Base-by-base conservation (phyloP, 345 rosid genomes). In the Euphorbia peplus region DNA sequence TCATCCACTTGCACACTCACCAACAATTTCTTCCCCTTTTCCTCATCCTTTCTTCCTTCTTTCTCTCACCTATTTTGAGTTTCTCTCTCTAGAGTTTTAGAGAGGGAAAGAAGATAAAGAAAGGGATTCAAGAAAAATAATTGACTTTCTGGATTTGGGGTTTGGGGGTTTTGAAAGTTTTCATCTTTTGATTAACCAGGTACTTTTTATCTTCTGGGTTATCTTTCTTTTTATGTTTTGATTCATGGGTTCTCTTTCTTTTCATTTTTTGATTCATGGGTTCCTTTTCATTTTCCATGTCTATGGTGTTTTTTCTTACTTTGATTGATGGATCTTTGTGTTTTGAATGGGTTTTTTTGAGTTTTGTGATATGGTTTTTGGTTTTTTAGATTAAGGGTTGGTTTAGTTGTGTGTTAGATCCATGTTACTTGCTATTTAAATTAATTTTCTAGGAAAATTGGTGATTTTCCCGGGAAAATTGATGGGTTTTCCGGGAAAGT, bases 321-420 rank as follows among this genome's bases (percentile, higher is more conserved):
- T 29, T 44, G 26, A 7, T n/a, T 48, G 22, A 9, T 64, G 41
- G 75, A 66, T 70, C 68, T 44, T 15, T 53, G 11, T 35, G 24
- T 8, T 8, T 44, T 58, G 32, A 21, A 22, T 12, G 4, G 44
- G 54, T 21, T 22, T 37, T 16, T 52, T 9, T n/a, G 46, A 37
- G 28, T 60, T 66, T 42, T 46, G 14, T 32, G 67, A 70, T 47
- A 5, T 62, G 65, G 56, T 56, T 51, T 76, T 59, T 71, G 8
- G 13, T 4, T 4, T 8, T 8, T 22, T 50, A 50, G 51, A n/a
- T 12, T 42, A 26, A 21, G 44, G 30, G 9, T 53, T 32, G 16
- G 8, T 48, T 32, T 4, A 29, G 22, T 54, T 44, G 68, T 69
- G 16, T 44, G 19, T 50, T 37, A 52, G 74, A 76, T 82, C 79